These are phyloP conservation scores for Thermochaetoides dissita DNA, from an alignment of 2,329 filamentous ascomycete species.

Conservation along the genomic window DNA sequence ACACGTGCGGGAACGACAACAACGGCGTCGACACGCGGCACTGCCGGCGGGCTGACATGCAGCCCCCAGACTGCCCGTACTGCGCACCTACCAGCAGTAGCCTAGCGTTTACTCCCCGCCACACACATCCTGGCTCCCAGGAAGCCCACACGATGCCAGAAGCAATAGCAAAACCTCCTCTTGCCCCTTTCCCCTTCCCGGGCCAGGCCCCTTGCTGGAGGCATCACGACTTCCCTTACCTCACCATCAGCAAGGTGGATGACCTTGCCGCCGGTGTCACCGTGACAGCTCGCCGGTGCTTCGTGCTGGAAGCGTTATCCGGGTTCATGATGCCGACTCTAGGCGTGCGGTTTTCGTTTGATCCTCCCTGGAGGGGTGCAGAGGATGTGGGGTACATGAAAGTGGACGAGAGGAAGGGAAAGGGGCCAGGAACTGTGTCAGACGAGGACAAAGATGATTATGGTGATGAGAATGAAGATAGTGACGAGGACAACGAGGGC, in stretches of 20 bases:
- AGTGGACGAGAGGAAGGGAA: no score
- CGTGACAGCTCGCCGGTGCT: conserved; percentile 32
- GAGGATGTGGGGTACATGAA: no score
- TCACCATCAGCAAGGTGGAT: conserved; percentile 32
- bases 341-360: no score
- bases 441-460: no score
- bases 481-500: no score
- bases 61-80: background rate
- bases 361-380: no score
- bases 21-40: conserved; percentile 26
- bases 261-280: conserved; percentile 31
- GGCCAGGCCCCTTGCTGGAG: conserved; percentile 35
- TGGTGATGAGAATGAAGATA: no score
- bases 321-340: conserved; percentile 25
- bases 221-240: conserved; percentile 38
- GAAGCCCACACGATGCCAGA: no score
- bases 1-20: conserved; percentile 30
- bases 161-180: background rate
- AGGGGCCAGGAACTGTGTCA: no score
- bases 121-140: no score
- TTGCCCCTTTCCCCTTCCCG: conserved; percentile 3
- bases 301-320: conserved; percentile 32
- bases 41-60: conserved; percentile 23
- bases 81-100: conserved; percentile 2
- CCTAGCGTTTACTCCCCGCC: background rate